Evolutionary conservation across 495 filamentous ascomycete genomes (phyloP).

Genomic region (Trichodelitschia bisporula): DNA sequence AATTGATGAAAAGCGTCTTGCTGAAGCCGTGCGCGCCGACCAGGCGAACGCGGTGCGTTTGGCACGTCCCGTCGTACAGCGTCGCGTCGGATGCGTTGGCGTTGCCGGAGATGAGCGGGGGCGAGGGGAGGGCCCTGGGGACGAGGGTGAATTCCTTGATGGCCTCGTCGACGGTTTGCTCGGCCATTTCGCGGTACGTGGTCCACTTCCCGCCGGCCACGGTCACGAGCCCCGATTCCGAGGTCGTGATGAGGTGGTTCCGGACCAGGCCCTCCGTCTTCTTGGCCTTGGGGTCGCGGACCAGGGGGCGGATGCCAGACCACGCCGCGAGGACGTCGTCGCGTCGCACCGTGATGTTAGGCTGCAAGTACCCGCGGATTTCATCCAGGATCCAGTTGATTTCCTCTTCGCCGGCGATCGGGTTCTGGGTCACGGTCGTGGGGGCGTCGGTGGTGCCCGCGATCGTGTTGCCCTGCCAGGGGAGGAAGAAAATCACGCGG

Average conservation of each 20-base stretch:
- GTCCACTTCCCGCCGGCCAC: constrained; percentile 99
- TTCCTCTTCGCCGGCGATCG: constrained; percentile 71
- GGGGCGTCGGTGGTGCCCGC: constrained; percentile 89
- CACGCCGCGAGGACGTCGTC: constrained; percentile 91
- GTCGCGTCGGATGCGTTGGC: constrained; percentile 51
- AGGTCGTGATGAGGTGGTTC: constrained; percentile 80
- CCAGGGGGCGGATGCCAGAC: constrained; percentile 82
- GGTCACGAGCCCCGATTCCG: constrained; percentile 65
- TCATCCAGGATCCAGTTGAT: constrained; percentile 94
- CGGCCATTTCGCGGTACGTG: constrained; percentile 96
- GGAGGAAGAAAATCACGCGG: constrained; percentile 95
- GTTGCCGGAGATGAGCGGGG: constrained; percentile 56
- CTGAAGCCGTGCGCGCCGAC: constrained; percentile 85
- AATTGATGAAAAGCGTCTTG: constrained; percentile 92
- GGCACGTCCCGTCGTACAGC: constrained; percentile 58
- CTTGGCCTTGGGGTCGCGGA: constrained; percentile 79
- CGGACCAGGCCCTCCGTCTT: constrained; percentile 90
- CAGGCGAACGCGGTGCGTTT: constrained; percentile 74
- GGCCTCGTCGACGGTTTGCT: constrained; percentile 86
- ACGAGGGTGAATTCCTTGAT: constrained; percentile 52
- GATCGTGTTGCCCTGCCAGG: constrained; percentile 98
- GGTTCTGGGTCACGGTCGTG: constrained; percentile 56
- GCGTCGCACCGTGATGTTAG: constrained; percentile 80
- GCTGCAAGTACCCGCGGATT: constrained; percentile 67
- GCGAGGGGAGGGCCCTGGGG: constrained; percentile 27